phyloP scores from a whole-genome alignment of 2,329 filamentous ascomycete species.

The Leptodontidium sp. region DNA sequence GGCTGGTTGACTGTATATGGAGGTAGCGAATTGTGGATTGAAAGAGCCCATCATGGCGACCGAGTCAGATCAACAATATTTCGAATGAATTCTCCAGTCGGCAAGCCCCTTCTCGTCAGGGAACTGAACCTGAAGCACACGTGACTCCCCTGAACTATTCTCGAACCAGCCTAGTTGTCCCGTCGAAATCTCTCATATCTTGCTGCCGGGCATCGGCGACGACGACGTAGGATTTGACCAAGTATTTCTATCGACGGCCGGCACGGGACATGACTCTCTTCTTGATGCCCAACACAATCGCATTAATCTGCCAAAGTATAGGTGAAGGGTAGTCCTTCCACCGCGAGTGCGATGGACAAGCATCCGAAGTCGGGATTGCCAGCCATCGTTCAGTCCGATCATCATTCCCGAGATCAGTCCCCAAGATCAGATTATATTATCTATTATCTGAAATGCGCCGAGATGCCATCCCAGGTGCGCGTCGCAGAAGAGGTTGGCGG shows the following conservation, averaged over 20 bases:
- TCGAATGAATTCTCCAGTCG: neutral
- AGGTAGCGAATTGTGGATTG: neutral
- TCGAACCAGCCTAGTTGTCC: neutral
- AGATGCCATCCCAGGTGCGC: constrained; percentile 20
- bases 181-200: neutral
- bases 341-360: neutral
- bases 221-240: neutral
- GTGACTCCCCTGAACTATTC: neutral
- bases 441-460: constrained; percentile 5
- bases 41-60: neutral
- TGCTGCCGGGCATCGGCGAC: neutral
- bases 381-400: constrained; percentile 4
- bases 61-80: constrained; percentile 4
- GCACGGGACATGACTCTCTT: constrained; percentile 1
- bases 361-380: constrained; percentile 11
- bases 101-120: neutral
- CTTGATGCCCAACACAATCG: constrained; percentile 1
- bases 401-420: constrained; percentile 1
- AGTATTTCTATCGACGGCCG: neutral
- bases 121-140: neutral
- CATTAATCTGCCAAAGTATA: constrained; percentile 15
- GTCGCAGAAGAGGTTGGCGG: constrained; percentile 23
- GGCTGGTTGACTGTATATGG: neutral
- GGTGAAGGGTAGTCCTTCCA: constrained; percentile 11
- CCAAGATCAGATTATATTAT: neutral